Base-by-base conservation (phyloP, 441 rosid species). In the Arabidopsis lyrata region DNA sequence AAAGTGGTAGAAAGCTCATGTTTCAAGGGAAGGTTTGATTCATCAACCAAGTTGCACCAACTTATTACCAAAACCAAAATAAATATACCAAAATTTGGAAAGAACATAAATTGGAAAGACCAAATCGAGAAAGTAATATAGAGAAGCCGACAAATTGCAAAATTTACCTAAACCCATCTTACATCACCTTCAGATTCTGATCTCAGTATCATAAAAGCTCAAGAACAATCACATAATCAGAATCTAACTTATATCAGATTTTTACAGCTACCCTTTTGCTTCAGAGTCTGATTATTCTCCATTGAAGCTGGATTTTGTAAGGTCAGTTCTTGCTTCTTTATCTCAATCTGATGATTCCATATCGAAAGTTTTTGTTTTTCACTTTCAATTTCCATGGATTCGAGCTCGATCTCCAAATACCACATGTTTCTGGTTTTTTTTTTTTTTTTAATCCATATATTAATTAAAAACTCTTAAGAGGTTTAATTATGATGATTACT, bases 1-100 rank as follows among this genome's bases (percentile, higher is more conserved):
- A 61, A 64, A 66, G 20, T 20, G 63, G 62, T 64, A 64, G 49
- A 70, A 70, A 77, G 29, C 68, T 77, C 80, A 76, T 64, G 80
- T 70, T 49, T 32, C 18, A 64, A 64, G 76, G 55, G 48, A 70
- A 8, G 65, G 66, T 63, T 76, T 76, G 54, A 29, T 47, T 63
- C 63, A 53, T 27, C 63, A 29, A 29, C 31, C 31, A 68, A 75
- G 69, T 62, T 34, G 74, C 66, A 63, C 39, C 66, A 68, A 70
- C 75, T 56, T 11, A 52, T n/a, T 44, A 49, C 13, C 0, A 38
- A 59, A 3, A 11, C 35, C 42, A 31, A 4, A 34, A 0, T 31
- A 41, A 3, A 36, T 32, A 12, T 5, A 42, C 5, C 5, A 52
- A 34, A 20, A 3, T 3, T 7, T 36, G 35, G 59, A 54, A 44